phyloP scores from a whole-genome alignment of 2,329 filamentous ascomycete species.

The Penicillium sclerotiorum region DNA sequence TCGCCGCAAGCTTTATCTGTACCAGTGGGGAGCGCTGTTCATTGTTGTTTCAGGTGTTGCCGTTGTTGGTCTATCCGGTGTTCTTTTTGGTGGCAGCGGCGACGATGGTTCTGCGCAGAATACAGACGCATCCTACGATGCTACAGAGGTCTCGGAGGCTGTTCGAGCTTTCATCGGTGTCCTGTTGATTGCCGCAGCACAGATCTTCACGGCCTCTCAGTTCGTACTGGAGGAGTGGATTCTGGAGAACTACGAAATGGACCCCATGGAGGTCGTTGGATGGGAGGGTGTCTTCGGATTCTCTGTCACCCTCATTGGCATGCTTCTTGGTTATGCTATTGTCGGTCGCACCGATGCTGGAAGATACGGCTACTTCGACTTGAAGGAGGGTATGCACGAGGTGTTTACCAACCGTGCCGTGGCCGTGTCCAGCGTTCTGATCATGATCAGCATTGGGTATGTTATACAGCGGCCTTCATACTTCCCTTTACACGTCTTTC shows the following conservation, averaged over 20 bases:
- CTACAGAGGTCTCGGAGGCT: slow-evolving; percentile 57
- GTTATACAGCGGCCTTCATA: slow-evolving; percentile 31
- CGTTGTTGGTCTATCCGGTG: slow-evolving; percentile 85
- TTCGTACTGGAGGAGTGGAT: slow-evolving; percentile 97
- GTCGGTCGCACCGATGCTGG: slow-evolving; percentile 76
- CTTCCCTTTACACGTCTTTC: background rate
- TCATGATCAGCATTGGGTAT: slow-evolving; percentile 98
- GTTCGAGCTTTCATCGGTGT: slow-evolving; percentile 78
- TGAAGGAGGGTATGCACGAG: slow-evolving; percentile 80
- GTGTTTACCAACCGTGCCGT: slow-evolving; percentile 73
- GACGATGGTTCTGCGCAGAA: slow-evolving; percentile 39
- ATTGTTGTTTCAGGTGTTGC: slow-evolving; percentile 88
- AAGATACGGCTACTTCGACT: slow-evolving; percentile 83
- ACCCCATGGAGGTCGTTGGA: slow-evolving; percentile 87
- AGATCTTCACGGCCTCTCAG: slow-evolving; percentile 95
- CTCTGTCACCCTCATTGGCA: slow-evolving; percentile 72
- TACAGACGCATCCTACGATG: slow-evolving; percentile 33
- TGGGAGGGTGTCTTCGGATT: slow-evolving; percentile 97
- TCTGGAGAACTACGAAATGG: slow-evolving; percentile 74
- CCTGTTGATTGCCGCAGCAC: slow-evolving; percentile 85
- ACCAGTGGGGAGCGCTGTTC: slow-evolving; percentile 88
- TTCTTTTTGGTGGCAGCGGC: slow-evolving; percentile 67
- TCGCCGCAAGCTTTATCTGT: slow-evolving; percentile 74
- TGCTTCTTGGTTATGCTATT: slow-evolving; percentile 76
- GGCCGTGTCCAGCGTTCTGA: slow-evolving; percentile 76